phyloP scores from a whole-genome alignment of 1,284 basidiomycete species.

The Sporisorium scitamineum region DNA sequence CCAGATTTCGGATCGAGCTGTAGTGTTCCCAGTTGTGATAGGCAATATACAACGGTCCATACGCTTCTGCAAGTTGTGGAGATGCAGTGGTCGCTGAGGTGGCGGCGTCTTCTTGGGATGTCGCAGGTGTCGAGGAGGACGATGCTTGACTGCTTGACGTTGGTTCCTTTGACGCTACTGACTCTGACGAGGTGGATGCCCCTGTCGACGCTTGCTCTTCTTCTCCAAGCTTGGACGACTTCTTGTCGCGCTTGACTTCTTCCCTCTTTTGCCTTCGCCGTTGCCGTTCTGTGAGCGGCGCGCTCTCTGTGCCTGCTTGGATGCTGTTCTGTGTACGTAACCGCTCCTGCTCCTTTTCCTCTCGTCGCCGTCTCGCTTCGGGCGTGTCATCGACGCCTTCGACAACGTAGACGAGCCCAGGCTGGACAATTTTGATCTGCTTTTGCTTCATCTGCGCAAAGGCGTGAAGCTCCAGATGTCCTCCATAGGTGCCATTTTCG shows the following conservation, averaged over 20 bases:
- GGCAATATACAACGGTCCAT: constrained; percentile 65
- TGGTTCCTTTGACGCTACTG: neutral
- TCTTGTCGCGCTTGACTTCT: constrained; percentile 37
- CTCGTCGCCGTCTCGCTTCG: constrained; percentile 50
- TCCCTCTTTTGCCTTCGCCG: constrained; percentile 42
- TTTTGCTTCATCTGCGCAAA: constrained; percentile 83
- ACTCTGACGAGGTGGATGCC: constrained; percentile 3
- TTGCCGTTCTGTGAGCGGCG: constrained; percentile 47
- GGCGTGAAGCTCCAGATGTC: constrained; percentile 88
- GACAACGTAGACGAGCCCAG: constrained; percentile 73
- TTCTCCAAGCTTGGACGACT: neutral
- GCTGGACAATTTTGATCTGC: constrained; percentile 90
- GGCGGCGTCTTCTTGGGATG: constrained; percentile 10
- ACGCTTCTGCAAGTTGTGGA: constrained; percentile 44
- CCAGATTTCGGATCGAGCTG: constrained; percentile 86
- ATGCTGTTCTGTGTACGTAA: constrained; percentile 44
- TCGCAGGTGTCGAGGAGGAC: constrained; percentile 2
- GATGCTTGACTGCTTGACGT: neutral
- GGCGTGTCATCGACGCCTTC: constrained; percentile 68
- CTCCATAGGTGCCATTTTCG: constrained; percentile 82
- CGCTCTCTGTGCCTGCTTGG: constrained; percentile 28
- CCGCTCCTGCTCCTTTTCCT: constrained; percentile 49
- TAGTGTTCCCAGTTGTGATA: constrained; percentile 95
- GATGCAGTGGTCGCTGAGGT: neutral
- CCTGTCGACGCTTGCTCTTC: constrained; percentile 15